Evolutionary conservation across 1,284 basidiomycete genomes (phyloP).

Genomic region (Singerocomus inundabilis): DNA sequence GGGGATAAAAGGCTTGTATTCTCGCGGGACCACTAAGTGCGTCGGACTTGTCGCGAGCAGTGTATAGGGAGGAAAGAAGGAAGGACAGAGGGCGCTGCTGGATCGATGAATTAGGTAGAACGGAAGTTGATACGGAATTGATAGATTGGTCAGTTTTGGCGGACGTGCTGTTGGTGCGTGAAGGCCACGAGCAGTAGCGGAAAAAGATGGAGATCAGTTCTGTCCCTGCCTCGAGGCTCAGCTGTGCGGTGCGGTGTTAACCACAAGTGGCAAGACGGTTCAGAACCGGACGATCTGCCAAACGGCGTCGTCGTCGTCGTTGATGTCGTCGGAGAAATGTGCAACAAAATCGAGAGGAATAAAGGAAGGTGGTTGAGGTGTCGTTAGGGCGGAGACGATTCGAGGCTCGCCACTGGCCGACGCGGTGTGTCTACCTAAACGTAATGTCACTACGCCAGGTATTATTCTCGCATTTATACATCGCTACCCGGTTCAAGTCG

Average conservation of each 20-base stretch:
- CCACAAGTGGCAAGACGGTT: constrained; percentile 27
- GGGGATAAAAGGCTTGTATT: constrained; percentile 15
- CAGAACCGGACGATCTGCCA: constrained; percentile 16
- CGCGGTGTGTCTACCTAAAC: constrained; percentile 10
- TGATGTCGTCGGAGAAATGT: constrained; percentile 3
- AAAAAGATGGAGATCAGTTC: constrained; percentile 32
- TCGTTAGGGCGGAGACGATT: constrained; percentile 29
- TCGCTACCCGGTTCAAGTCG: constrained; percentile 14
- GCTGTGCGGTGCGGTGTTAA: constrained; percentile 15
- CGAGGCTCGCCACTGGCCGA: no score
- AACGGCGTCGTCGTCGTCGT: constrained; percentile 11
- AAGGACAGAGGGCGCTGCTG: constrained; percentile 27
- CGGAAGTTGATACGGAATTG: constrained; percentile 29
- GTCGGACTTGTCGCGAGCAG: constrained; percentile 27
- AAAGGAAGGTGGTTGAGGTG: constrained; percentile 19
- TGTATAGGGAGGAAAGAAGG: constrained; percentile 16
- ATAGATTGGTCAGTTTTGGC: constrained; percentile 30
- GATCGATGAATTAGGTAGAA: constrained; percentile 35
- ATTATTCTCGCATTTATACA: background rate
- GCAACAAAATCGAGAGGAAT: no score
- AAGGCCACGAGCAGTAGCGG: constrained; percentile 36
- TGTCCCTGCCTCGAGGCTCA: constrained; percentile 29
- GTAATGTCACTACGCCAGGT: constrained; percentile 8
- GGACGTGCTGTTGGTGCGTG: constrained; percentile 37
- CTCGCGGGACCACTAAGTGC: constrained; percentile 20